Evolutionary conservation across 352 stramenopile genomes (phyloP).

Genomic region (Phytopythium cucurbitacearum): DNA sequence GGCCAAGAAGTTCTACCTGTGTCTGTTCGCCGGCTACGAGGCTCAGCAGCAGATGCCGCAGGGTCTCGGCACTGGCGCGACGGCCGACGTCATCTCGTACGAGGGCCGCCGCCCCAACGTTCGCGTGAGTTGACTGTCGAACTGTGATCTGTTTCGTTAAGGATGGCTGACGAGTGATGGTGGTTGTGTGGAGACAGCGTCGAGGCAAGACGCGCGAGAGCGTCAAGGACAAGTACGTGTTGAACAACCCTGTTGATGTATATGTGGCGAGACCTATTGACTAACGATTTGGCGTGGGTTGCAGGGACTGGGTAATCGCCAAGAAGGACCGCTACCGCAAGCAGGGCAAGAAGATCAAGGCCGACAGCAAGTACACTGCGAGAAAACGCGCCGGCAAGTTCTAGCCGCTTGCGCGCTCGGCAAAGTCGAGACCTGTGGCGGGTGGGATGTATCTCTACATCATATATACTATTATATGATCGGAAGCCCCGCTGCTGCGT

Average conservation of each 20-base stretch:
- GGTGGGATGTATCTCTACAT: no score
- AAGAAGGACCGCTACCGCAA: constrained; percentile 98
- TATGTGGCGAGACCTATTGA: neutral
- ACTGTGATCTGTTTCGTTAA: constrained; percentile 1
- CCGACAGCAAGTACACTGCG: constrained; percentile 98
- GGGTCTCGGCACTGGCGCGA: constrained; percentile 65
- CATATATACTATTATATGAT: no score
- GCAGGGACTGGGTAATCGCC: constrained; percentile 93
- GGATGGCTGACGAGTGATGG: no score
- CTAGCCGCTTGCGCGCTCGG: constrained; percentile 44
- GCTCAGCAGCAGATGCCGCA: constrained; percentile 72
- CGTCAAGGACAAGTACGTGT: constrained; percentile 58
- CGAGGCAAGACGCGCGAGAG: constrained; percentile 44
- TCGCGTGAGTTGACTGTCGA: constrained; percentile 23
- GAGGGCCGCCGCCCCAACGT: constrained; percentile 55
- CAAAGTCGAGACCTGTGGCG: constrained; percentile 3
- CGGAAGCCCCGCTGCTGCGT: no score
- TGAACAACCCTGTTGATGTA: neutral
- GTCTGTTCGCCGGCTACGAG: constrained; percentile 94
- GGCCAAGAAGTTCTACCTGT: constrained; percentile 99
- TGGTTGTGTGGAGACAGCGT: constrained; percentile 18
- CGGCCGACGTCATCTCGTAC: constrained; percentile 52
- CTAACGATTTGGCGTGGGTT: neutral
- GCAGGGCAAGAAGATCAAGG: constrained; percentile 96
- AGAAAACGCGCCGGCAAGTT: constrained; percentile 94